These are phyloP conservation scores for Holtermanniella nyarrowii DNA, from an alignment of 768 basidiomycete species.

Conservation along the genomic window DNA sequence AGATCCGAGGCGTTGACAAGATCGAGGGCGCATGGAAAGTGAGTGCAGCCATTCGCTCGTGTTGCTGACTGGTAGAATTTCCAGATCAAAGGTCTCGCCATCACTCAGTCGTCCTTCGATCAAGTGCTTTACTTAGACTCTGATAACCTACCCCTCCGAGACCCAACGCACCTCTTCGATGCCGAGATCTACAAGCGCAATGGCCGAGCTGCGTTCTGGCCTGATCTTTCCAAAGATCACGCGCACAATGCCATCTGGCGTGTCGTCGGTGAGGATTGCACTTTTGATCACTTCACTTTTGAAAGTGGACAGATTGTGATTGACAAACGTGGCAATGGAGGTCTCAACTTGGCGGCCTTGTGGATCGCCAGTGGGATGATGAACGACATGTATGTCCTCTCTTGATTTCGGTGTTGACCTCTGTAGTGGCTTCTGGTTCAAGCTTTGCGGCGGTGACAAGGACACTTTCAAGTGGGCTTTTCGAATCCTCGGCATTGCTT, in stretches of 20 bases:
- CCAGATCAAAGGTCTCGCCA: constrained; percentile 41
- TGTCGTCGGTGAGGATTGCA: constrained; percentile 38
- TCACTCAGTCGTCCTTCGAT: constrained; percentile 38
- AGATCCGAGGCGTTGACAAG: constrained; percentile 15
- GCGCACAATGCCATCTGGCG: constrained; percentile 45
- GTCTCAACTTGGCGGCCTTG: constrained; percentile 43
- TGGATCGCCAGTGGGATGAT: constrained; percentile 25
- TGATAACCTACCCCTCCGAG: not conserved
- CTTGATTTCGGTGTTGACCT: no score
- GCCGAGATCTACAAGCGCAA: constrained; percentile 28
- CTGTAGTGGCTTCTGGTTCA: constrained; percentile 43
- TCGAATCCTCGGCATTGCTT: constrained; percentile 38
- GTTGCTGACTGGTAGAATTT: not conserved
- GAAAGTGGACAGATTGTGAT: constrained; percentile 44
- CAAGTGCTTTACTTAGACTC: constrained; percentile 43
- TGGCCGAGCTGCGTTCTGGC: constrained; percentile 43
- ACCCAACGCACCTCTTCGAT: constrained; percentile 40
- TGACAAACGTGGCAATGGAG: constrained; percentile 43
- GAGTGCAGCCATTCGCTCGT: constrained; percentile 5
- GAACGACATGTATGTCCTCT: not conserved
- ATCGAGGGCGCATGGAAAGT: constrained; percentile 28
- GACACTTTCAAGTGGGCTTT: constrained; percentile 44
- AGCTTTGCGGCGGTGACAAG: constrained; percentile 42
- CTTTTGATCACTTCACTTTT: constrained; percentile 40
- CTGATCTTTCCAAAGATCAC: constrained; percentile 44